Conservation (phyloP, 2,329 filamentous ascomycete species). For the Fusarium scirpi region DNA sequence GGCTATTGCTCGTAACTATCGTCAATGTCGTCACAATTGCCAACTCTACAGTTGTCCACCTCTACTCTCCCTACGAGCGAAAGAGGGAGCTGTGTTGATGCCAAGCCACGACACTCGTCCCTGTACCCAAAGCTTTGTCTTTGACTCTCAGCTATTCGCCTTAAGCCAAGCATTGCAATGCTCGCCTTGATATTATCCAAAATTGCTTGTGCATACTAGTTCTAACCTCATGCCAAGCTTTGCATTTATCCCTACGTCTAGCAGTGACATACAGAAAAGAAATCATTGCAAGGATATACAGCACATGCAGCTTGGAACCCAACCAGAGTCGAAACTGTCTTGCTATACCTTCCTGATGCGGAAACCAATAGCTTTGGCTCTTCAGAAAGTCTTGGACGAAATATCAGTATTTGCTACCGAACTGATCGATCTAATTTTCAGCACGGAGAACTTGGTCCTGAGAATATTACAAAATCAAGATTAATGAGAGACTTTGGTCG, state of each 20-base stretch:
- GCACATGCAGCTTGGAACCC: conserved; percentile 5
- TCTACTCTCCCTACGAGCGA: conserved; percentile 1
- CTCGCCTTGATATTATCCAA: conserved; percentile 2
- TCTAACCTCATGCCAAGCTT: conserved; percentile 17
- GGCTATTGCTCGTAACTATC: conserved; percentile 16
- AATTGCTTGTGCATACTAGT: background rate
- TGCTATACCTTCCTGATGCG: conserved; percentile 34
- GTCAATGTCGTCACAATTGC: conserved; percentile 31
- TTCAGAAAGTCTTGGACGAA: conserved; percentile 3
- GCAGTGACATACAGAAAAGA: conserved; percentile 17
- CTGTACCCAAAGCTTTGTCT: background rate
- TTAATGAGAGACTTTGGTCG: background rate
- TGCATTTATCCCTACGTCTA: background rate
- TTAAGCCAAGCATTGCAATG: background rate
- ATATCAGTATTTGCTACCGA: background rate
- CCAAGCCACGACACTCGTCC: background rate
- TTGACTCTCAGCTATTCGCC: background rate
- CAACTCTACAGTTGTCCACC: conserved; percentile 14
- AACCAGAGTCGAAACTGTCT: conserved; percentile 1
- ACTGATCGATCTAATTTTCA: background rate
- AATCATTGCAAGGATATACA: conserved; percentile 5
- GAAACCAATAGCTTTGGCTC: background rate
- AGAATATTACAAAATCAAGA: background rate
- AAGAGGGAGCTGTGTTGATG: conserved; percentile 7
- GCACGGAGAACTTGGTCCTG: background rate